Evolutionary conservation across 805 yeast species (phyloP).

Genomic region (Ogataea methanolica): DNA sequence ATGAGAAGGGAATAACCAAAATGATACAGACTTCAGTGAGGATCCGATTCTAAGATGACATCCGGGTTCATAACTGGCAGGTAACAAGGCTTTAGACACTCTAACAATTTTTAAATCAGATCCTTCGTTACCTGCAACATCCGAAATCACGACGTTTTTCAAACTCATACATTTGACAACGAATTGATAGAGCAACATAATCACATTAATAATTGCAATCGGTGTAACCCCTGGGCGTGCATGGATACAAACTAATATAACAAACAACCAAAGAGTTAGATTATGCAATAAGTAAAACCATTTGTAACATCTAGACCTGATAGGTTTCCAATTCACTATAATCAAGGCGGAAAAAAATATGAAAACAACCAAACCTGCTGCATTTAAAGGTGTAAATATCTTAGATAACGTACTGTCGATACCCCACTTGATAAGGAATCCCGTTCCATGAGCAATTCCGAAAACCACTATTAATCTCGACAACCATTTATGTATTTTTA

Average conservation of each 20-base stretch:
- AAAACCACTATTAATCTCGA: slow-evolving; percentile 50
- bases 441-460: slow-evolving; percentile 47
- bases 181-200: slow-evolving; percentile 35
- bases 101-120: slow-evolving; percentile 21
- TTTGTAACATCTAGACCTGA: slow-evolving; percentile 47
- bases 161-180: slow-evolving; percentile 27
- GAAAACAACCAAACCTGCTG: slow-evolving; percentile 48
- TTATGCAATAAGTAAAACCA: slow-evolving; percentile 57
- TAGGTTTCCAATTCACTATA: slow-evolving; percentile 41
- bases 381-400: slow-evolving; percentile 36
- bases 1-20: slow-evolving; percentile 55
- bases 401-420: slow-evolving; percentile 32
- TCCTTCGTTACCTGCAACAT: slow-evolving; percentile 16
- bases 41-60: slow-evolving; percentile 53
- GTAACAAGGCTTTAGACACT: slow-evolving; percentile 18
- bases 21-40: slow-evolving; percentile 33
- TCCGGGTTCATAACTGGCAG: slow-evolving; percentile 39
- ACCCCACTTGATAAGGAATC: slow-evolving; percentile 48
- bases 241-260: slow-evolving; percentile 48
- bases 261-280: slow-evolving; percentile 40
- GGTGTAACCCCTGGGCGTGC: slow-evolving; percentile 65
- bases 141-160: slow-evolving; percentile 14
- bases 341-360: slow-evolving; percentile 32
- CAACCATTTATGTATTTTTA: slow-evolving; percentile 67
- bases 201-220: slow-evolving; percentile 26